Evolutionary conservation across 176 grass and related monocot genomes (phyloP).

Genomic region (Oryza coarctata): DNA sequence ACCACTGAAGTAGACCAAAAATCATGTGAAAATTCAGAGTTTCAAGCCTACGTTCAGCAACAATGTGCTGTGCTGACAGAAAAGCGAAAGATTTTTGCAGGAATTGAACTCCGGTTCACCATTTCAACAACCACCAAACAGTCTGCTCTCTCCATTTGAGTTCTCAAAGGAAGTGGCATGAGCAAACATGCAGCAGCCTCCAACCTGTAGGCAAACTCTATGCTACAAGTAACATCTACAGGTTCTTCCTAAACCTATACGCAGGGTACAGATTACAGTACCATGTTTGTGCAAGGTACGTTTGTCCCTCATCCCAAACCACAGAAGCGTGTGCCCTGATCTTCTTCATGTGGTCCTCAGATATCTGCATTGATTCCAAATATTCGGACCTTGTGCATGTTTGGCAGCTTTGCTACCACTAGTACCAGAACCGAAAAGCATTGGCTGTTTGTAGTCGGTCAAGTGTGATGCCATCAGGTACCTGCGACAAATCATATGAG

Average conservation of each 20-base stretch:
- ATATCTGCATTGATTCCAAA: conserved; percentile 83
- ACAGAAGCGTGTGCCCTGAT: background rate
- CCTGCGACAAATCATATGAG: conserved; percentile 33
- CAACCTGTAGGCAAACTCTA: background rate
- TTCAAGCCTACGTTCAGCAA: background rate
- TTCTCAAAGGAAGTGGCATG: background rate
- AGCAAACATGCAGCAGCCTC: conserved; percentile 8
- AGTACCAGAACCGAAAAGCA: conserved; percentile 76
- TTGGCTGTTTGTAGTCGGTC: conserved; percentile 73
- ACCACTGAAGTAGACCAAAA: no score
- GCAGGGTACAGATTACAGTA: background rate
- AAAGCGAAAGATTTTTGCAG: background rate
- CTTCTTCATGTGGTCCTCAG: conserved; percentile 22
- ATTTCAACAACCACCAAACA: background rate
- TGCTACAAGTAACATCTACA: conserved; percentile 33
- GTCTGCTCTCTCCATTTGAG: background rate
- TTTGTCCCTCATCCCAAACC: background rate
- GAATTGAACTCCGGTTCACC: background rate
- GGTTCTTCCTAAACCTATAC: conserved; percentile 26
- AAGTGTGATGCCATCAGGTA: conserved; percentile 77
- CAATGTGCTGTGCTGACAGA: background rate
- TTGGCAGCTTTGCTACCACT: conserved; percentile 69
- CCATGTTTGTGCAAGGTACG: background rate
- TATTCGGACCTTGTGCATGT: conserved; percentile 89
- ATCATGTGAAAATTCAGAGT: background rate